A percentile compares a stretch with the other conserved stretches of the same genome.
phyloP scores from a whole-genome alignment of 2,329 filamentous ascomycete species.

The Rhynchosporium graminicola region DNA sequence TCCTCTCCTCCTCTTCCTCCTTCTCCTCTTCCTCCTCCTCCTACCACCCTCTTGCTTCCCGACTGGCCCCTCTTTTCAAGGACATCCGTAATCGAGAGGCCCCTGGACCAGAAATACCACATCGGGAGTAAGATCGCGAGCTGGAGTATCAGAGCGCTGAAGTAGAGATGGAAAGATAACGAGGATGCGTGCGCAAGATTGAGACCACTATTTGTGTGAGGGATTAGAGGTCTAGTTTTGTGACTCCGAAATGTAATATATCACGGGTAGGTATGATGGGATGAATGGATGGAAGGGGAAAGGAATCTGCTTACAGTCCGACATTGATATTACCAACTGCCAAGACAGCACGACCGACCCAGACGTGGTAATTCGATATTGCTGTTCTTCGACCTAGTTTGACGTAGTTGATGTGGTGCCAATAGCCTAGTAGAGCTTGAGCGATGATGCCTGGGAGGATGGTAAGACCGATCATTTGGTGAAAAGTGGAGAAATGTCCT shows the following conservation, averaged over 20 bases:
- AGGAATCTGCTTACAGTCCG: constrained; percentile 13
- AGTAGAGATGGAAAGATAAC: constrained; percentile 9
- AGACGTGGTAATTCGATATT: constrained; percentile 22
- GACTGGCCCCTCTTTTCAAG: background rate
- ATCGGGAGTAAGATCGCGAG: constrained; percentile 15
- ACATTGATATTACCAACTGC: constrained; percentile 22
- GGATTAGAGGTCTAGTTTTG: too few relatives aligned
- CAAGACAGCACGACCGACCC: constrained; percentile 19
- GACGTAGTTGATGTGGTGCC: constrained; percentile 24
- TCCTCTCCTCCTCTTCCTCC: background rate
- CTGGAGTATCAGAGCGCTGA: constrained; percentile 8
- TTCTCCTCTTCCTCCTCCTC: background rate
- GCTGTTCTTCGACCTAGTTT: constrained; percentile 19
- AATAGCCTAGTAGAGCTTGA: constrained; percentile 19
- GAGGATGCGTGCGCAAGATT: constrained; percentile 13
- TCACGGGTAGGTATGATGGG: too few relatives aligned
- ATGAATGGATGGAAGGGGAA: background rate
- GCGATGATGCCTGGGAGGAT: constrained; percentile 17
- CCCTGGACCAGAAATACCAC: constrained; percentile 25
- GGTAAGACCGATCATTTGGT: constrained; percentile 20
- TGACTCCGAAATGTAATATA: too few relatives aligned
- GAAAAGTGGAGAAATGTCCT: constrained; percentile 14
- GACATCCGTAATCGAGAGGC: constrained; percentile 17
- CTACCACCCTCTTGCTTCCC: background rate
- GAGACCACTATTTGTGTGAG: constrained; percentile 13